Evolutionary conservation across 2,329 filamentous ascomycete genomes (phyloP).

Genomic region (Neocatenulostroma microsporum): DNA sequence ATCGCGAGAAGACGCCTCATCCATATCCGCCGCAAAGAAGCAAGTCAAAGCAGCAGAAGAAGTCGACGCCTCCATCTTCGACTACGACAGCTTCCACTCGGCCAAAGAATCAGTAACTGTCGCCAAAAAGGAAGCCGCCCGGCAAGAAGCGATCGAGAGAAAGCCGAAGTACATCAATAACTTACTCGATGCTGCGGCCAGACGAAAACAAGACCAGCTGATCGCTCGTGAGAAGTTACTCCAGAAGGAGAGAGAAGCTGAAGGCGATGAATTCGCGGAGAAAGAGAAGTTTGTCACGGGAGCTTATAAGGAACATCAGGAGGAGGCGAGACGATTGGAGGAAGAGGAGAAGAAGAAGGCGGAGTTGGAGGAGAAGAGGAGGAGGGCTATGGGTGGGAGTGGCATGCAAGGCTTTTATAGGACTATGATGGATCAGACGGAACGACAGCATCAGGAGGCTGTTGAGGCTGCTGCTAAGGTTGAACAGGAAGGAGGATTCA

Average conservation of each 20-base stretch:
- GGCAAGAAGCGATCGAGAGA: slow-evolving; percentile 49
- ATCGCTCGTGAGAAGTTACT: slow-evolving; percentile 76
- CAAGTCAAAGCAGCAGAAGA: slow-evolving; percentile 58
- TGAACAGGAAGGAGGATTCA: slow-evolving; percentile 26
- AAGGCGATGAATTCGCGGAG: slow-evolving; percentile 71
- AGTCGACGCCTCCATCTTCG: slow-evolving; percentile 68
- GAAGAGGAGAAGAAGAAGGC: slow-evolving; percentile 62
- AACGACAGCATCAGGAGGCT: slow-evolving; percentile 61
- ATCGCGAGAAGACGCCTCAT: slow-evolving; percentile 52
- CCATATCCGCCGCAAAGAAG: slow-evolving; percentile 54
- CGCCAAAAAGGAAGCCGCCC: slow-evolving; percentile 48
- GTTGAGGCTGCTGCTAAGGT: slow-evolving; percentile 55
- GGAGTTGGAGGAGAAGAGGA: slow-evolving; percentile 57
- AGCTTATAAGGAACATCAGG: slow-evolving; percentile 74
- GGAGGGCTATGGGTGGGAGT: slow-evolving; percentile 50
- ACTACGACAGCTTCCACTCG: slow-evolving; percentile 78
- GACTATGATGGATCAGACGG: slow-evolving; percentile 62
- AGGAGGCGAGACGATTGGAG: slow-evolving; percentile 62
- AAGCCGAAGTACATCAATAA: slow-evolving; percentile 73
- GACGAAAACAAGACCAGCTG: slow-evolving; percentile 68
- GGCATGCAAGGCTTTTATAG: slow-evolving; percentile 70
- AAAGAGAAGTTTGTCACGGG: slow-evolving; percentile 83
- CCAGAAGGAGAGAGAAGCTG: slow-evolving; percentile 66
- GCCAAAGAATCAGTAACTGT: slow-evolving; percentile 55
- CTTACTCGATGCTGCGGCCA: slow-evolving; percentile 63